Evolutionary conservation across 805 yeast species (phyloP), one percentile per base, ranked within the genome.

Genomic region (Pichia cephalocereana): DNA sequence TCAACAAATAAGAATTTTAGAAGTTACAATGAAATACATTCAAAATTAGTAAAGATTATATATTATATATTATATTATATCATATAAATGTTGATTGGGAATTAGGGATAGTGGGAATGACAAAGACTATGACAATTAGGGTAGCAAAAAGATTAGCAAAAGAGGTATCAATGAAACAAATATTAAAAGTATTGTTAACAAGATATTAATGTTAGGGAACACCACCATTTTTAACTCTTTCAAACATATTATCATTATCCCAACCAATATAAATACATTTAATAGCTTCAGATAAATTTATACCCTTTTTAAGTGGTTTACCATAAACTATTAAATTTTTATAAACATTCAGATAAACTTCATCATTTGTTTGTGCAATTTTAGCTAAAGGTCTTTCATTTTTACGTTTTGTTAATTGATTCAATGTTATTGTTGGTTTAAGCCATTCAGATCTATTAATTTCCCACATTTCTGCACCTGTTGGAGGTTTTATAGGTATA

Each of bases 211-310:
- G 10, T 38, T 28, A 53, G 17, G 55, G 55, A 9, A 36, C 51
- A 30, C 52, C 52, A 34, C 55, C 55, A 12, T 42, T 48, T 7
- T 49, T 65, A 8, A 76, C 76, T 34, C 70, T 66, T 49, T 63
- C 65, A 43, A 57, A 90, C 54, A 79, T 77, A 45, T 82, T 87
- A 23, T 79, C 79, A 51, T 80, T 82, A 15, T 75, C 73, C 98
- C 98, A 90, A 18, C 96, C 96, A 4, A 84, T 77, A 57, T 86
- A 80, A 40, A 90, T 75, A 26, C 90, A 76, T 54, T 75, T 75
- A 45, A 88, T 61, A 40, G 85, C 79, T 61, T 88, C 96, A 49
- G 70, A 71, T 57, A 91, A 73, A 63, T 86, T 87, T 66, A 91
- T 70, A 15, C 89, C 86, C 48, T 70, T 70, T 57, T 79, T 82